Base-by-base conservation (phyloP, 2,329 filamentous ascomycete genomes). In the Drechslerella coelobrocha region DNA sequence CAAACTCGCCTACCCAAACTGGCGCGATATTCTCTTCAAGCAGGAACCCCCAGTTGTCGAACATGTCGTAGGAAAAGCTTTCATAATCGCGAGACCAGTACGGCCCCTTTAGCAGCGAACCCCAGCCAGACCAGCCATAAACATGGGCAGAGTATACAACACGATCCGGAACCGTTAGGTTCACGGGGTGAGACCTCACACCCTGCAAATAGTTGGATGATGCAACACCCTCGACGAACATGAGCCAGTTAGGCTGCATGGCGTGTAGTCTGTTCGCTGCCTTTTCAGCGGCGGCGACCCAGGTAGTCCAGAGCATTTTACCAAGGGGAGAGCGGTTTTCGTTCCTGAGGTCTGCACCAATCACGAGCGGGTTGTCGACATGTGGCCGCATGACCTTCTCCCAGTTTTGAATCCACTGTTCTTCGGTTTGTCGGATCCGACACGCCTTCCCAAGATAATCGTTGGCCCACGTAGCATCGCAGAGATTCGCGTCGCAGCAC, bases 41-140 rank as follows among this genome's bases (percentile, higher is more conserved):
- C 21, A 89, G 81, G 75, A 86, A 89, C 1, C 80, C 86, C 87
- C 88, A 89, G 77, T 88, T 88, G 72, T 81, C 77, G 24, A 83
- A 81, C 87, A 89, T 89, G 55, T 86, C 81, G 59, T 81, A 77
- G 24, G 82, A 83, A 75, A 89, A 89, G n/a, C 84, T 86, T 9
- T 81, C 79, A 76, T 89, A 89, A 27, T 79, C 79, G 4, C 87
- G 83, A 77, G 84, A 83, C 7, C 84, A 81, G 77, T 86, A 89
- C 2, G 85, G 83, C 1, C 85, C 85, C 27, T 81, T 83, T 12
- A 69, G 29, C 71, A 81, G 76, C 73, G 83, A 85, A 37, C 86
- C 86, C 88, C 87, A 89, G 61, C 88, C 87, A 14, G 86, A 88
- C 87, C 87, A 89, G 29, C 82, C 81, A 77, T 89, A 89, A 21